Percentiles rank a stretch among this genome's conserved stretches.
These are phyloP conservation scores for Didymella glomerata DNA, from an alignment of 2,329 filamentous ascomycete species.

Conservation along the genomic window DNA sequence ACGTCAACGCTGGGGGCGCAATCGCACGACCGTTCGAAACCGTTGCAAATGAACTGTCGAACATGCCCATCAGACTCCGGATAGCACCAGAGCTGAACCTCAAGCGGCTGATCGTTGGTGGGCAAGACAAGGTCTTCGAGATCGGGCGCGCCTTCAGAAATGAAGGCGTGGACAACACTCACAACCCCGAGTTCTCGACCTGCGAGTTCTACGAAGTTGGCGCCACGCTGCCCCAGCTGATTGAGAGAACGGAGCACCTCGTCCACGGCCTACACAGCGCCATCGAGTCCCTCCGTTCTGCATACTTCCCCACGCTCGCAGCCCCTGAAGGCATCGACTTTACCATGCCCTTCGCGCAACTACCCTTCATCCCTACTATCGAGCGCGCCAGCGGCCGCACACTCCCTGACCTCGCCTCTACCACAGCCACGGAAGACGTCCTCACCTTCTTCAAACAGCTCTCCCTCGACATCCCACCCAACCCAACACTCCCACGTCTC, in stretches of 20 bases:
- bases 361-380: constrained; percentile 85
- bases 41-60: constrained; percentile 75
- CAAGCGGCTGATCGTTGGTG: constrained; percentile 88
- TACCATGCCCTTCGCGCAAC: constrained; percentile 64
- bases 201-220: constrained; percentile 2
- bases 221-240: constrained; percentile 75
- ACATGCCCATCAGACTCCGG: constrained; percentile 76
- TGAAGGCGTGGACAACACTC: constrained; percentile 75
- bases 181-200: constrained; percentile 77
- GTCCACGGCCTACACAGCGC: constrained; percentile 55
- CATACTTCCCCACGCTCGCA: constrained; percentile 40
- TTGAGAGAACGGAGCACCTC: constrained; percentile 76
- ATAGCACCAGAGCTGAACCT: constrained; percentile 96
- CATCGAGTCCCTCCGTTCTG: constrained; percentile 57
- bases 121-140: constrained; percentile 88
- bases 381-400: constrained; percentile 71
- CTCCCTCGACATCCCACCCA: constrained; percentile 59
- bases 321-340: constrained; percentile 65
- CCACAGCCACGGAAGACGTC: constrained; percentile 67
- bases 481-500: constrained; percentile 70
- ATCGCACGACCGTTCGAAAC: constrained; percentile 87
- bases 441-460: constrained; percentile 63
- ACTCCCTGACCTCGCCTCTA: constrained; percentile 64
- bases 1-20: constrained; percentile 84
- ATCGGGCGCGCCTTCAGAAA: constrained; percentile 93